Evolutionary conservation across 78 protist species (phyloP), one percentile per base, ranked within the genome.

Genomic region (Creolimax fragrantissima): DNA sequence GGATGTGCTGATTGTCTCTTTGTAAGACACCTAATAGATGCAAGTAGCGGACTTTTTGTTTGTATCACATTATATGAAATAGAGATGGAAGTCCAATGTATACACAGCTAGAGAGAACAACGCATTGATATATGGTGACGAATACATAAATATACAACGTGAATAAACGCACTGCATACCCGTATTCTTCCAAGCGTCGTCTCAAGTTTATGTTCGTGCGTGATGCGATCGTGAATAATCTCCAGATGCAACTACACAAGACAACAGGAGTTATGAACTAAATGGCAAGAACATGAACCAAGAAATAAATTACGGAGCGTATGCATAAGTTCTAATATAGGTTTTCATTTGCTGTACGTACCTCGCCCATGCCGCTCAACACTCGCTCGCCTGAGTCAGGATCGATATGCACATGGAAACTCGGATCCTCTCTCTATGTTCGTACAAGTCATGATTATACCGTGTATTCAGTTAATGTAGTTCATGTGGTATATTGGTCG

Each of bases 281-380:
- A n/a, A n/a, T n/a, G n/a, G n/a, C n/a, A n/a, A n/a, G n/a, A n/a
- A n/a, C n/a, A n/a, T n/a, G n/a, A n/a, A n/a, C n/a, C n/a, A n/a
- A n/a, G n/a, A n/a, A n/a, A n/a, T n/a, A n/a, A n/a, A n/a, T n/a
- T n/a, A n/a, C n/a, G n/a, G n/a, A n/a, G n/a, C n/a, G n/a, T n/a
- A n/a, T n/a, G n/a, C n/a, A n/a, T n/a, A n/a, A n/a, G n/a, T n/a
- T n/a, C n/a, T n/a, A n/a, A n/a, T n/a, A n/a, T n/a, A n/a, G n/a
- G n/a, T n/a, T n/a, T n/a, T n/a, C n/a, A n/a, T n/a, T n/a, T n/a
- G n/a, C n/a, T n/a, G n/a, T n/a, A 58, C 74, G 24, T 3, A 97
- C 93, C 89, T 95, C 98, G 6, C 98, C 98, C 98, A 96, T 95
- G 3, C 94, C 88, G 43, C 96, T 74, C 66, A 97, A 43, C 43